Conservation (phyloP, 345 rosid genomes). For the Citrus inodora region DNA sequence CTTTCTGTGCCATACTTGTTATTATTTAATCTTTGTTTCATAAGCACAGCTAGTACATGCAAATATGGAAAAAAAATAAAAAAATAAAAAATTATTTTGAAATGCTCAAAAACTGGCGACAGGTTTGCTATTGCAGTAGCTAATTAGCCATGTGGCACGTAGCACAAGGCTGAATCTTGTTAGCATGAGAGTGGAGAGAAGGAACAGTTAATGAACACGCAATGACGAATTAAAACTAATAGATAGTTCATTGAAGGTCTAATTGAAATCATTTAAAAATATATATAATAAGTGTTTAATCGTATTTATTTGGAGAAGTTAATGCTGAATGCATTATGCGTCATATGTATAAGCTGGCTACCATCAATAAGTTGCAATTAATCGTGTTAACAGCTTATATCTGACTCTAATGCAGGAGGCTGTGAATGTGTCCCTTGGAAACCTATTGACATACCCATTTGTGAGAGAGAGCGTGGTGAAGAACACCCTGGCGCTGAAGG, state of each 20-base stretch:
- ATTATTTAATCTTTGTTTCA: not conserved
- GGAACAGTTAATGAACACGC: not conserved
- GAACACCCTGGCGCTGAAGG: conserved; percentile 48
- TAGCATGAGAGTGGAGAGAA: not conserved
- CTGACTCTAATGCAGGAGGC: conserved; percentile 48
- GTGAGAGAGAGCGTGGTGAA: conserved; percentile 67
- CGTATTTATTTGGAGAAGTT: too few relatives aligned
- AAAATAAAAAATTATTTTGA: not conserved
- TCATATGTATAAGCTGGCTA: too few relatives aligned
- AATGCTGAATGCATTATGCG: too few relatives aligned
- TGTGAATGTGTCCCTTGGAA: conserved; percentile 73
- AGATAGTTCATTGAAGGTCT: not conserved
- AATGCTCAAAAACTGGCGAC: not conserved
- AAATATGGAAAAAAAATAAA: not conserved
- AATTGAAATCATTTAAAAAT: too few relatives aligned
- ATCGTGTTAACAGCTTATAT: not conserved
- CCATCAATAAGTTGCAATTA: too few relatives aligned
- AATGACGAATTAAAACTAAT: not conserved
- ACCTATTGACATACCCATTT: conserved; percentile 70
- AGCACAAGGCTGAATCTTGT: not conserved
- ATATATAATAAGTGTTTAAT: too few relatives aligned
- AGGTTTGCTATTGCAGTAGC: not conserved
- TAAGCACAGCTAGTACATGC: not conserved
- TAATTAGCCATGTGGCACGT: not conserved
- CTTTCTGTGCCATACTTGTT: not conserved